A percentile compares a stretch with the other conserved stretches of the same genome.
These are phyloP conservation scores for Styphnolobium japonicum DNA, from an alignment of 306 rosid genomes.

Conservation along the genomic window DNA sequence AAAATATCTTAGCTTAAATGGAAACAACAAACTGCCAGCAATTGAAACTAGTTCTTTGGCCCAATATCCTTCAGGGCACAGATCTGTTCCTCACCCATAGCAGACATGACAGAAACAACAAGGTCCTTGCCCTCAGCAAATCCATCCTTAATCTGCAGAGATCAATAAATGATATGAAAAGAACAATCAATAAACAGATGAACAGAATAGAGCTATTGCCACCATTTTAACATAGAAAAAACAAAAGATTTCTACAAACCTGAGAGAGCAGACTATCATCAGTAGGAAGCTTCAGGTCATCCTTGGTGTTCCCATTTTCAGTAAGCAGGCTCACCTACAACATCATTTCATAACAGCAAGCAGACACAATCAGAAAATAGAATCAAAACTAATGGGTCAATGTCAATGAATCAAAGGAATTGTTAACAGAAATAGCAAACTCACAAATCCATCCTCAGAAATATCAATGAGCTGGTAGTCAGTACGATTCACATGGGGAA, in stretches of 20 bases:
- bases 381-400: neutral
- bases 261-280: slow-evolving; percentile 59
- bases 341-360: neutral
- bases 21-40: slow-evolving; percentile 32
- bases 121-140: slow-evolving; percentile 73
- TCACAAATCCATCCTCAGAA: slow-evolving; percentile 60
- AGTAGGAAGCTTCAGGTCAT: slow-evolving; percentile 54
- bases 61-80: slow-evolving; percentile 77
- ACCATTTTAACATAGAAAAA: neutral
- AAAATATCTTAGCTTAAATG: slow-evolving; percentile 33
- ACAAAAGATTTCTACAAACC: slow-evolving; percentile 34
- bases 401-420: neutral
- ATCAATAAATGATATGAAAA: neutral
- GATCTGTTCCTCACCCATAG: slow-evolving; percentile 87
- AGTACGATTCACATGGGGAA: slow-evolving; percentile 78
- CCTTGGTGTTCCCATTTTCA: slow-evolving; percentile 71
- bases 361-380: neutral
- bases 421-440: slow-evolving; percentile 5
- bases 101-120: slow-evolving; percentile 75
- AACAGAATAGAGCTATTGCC: neutral
- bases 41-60: slow-evolving; percentile 44
- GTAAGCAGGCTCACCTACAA: slow-evolving; percentile 52
- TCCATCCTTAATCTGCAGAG: slow-evolving; percentile 69
- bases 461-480: slow-evolving; percentile 55
- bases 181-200: neutral